Evolutionary conservation across 1,284 basidiomycete species (phyloP), one percentile per base, ranked within the genome.

Genomic region (Apiotrichum veenhuisii): DNA sequence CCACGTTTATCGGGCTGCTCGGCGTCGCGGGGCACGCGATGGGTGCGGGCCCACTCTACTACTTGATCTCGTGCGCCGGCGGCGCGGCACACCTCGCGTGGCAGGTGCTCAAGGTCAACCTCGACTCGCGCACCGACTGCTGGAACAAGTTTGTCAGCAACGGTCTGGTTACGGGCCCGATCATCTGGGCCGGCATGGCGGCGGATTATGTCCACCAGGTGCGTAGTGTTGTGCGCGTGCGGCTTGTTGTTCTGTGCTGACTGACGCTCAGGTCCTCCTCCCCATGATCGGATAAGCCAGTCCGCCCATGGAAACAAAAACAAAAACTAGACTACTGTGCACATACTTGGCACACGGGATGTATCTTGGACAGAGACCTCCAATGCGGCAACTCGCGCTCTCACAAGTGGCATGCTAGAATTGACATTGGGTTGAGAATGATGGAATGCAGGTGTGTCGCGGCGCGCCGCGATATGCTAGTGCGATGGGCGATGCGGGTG

Each of bases 71-170:
- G 2, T 82, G 89, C 38, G 82, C 84, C 5, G 79, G 91, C 2
- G 88, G 88, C 0, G 84, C 86, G 0, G 75, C 82, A 4, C 95
- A 98, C 71, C 83, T 98, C 3, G 85, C 83, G 1, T 88, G 90
- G 65, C 85, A 97, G 38, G 78, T 97, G n/a, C 80, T 82, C 61
- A 79, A 75, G 26, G 91, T 91, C 9, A 81, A 96, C 66, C 90
- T 94, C 60, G 82, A 96, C 63, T 79, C 76, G 59, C 82, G 91
- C 10, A 69, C 79, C n/a, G 93, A 92, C 72, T 97, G 94, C 74
- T 97, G 93, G 92, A 82, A 81, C 64, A 91, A 89, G 33, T 99
- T 99, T 66, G 83, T 84, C 23, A 87, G 86, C 11, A 98, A 94
- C 74, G 88, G 91, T 0, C 90, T 87, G 82, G 80, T 91, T 33